phyloP scores from a whole-genome alignment of 2,329 filamentous ascomycete species.

The Seiridium unicorne region DNA sequence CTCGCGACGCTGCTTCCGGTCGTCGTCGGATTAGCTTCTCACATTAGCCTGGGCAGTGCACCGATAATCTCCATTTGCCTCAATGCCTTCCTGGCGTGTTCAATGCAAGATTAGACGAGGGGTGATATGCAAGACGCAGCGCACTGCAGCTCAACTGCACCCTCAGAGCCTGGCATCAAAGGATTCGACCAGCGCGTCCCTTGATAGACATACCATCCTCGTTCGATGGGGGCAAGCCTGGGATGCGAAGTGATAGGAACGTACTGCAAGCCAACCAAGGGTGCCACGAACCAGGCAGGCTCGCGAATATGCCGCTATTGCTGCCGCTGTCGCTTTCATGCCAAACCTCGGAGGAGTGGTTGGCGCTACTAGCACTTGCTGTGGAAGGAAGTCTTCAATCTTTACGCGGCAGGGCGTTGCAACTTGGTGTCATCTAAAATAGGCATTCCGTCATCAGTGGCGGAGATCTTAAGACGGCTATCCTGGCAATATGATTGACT shows the following conservation, averaged over 20 bases:
- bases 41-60: background rate
- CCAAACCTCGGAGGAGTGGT: too few relatives aligned
- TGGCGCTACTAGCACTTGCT: too few relatives aligned
- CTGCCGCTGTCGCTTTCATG: too few relatives aligned
- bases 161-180: background rate
- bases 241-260: too few relatives aligned
- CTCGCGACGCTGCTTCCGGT: background rate
- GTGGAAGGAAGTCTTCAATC: too few relatives aligned
- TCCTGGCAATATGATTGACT: conserved; percentile 8
- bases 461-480: conserved; percentile 2
- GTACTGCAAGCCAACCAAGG: too few relatives aligned
- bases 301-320: too few relatives aligned
- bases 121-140: background rate
- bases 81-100: background rate
- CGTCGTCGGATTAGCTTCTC: background rate
- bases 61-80: background rate
- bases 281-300: too few relatives aligned
- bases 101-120: background rate
- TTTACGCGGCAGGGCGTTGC: too few relatives aligned
- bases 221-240: too few relatives aligned
- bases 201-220: background rate
- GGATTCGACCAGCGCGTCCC: background rate
- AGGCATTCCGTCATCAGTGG: background rate
- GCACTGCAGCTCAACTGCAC: background rate
- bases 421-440: background rate